phyloP scores from a whole-genome alignment of 1,284 basidiomycete genomes.

The Papiliotrema terrestris region DNA sequence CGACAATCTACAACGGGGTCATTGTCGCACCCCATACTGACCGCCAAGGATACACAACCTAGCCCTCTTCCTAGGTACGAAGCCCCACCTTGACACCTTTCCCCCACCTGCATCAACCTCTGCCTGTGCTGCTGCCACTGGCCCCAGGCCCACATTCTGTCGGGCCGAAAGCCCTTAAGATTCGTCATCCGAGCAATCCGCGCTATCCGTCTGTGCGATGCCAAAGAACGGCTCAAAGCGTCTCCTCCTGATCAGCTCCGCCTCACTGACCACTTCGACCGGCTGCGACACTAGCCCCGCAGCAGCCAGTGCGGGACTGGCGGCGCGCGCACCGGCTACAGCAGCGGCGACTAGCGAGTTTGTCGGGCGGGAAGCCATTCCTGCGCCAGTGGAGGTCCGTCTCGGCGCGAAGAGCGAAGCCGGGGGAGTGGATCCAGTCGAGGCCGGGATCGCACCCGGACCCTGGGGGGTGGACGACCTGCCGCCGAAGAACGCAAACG shows the following conservation, averaged over 20 bases:
- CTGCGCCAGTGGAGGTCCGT: neutral
- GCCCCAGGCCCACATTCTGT: no score
- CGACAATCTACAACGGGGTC: no score
- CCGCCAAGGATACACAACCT: no score
- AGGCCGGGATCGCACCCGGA: no score
- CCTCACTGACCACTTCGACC: conserved; percentile 64
- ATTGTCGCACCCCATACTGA: no score
- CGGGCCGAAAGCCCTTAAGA: no score
- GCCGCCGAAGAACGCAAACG: conserved; percentile 40
- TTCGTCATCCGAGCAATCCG: conserved; percentile 22
- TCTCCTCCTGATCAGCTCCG: conserved; percentile 71
- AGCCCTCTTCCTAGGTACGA: no score
- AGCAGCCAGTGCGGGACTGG: conserved; percentile 37
- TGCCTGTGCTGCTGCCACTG: no score
- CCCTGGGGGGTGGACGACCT: neutral
- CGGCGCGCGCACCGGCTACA: conserved; percentile 37
- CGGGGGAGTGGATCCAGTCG: neutral
- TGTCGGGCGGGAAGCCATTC: conserved; percentile 4
- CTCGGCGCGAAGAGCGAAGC: conserved; percentile 2
- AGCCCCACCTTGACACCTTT: no score
- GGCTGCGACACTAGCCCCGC: conserved; percentile 49
- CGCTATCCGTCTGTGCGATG: conserved; percentile 40
- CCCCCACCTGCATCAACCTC: no score
- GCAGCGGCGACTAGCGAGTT: conserved; percentile 37
- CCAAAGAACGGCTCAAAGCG: conserved; percentile 54